These are phyloP conservation scores for Talaromyces sp. DNA, from an alignment of 2,329 filamentous ascomycete genomes.

Conservation along the genomic window DNA sequence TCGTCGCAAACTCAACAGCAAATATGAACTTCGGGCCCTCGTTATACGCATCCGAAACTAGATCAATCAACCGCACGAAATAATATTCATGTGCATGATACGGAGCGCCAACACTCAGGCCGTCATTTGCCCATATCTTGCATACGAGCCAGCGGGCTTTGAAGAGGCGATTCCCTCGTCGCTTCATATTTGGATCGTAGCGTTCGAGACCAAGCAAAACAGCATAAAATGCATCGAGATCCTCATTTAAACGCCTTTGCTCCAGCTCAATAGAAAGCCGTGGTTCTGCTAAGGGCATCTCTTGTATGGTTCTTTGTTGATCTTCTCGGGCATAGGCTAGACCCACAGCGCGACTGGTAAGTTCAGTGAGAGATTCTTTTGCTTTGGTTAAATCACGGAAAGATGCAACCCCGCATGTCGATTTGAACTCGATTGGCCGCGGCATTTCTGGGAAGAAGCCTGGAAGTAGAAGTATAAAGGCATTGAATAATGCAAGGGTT, in stretches of 20 bases:
- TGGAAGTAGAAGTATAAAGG: not conserved
- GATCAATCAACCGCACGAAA: not conserved
- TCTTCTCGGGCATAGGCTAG: not conserved
- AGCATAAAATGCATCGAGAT: not conserved
- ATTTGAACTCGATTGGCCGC: not conserved
- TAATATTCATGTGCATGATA: not conserved
- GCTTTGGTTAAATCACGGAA: not conserved
- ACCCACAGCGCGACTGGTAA: not conserved
- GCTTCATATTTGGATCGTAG: not conserved
- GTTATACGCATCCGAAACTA: not conserved
- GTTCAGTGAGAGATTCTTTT: not conserved
- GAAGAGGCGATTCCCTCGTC: not conserved
- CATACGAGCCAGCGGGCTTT: not conserved
- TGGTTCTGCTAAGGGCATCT: not conserved
- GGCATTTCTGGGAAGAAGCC: conserved; percentile 22
- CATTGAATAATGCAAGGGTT: not conserved
- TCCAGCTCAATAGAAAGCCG: not conserved
- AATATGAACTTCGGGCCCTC: not conserved
- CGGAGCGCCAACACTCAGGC: not conserved
- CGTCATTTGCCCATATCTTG: not conserved
- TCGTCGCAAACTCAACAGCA: not conserved
- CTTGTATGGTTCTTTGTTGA: not conserved
- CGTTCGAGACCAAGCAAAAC: not conserved
- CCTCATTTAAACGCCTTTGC: not conserved
- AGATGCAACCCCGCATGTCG: not conserved